Percentiles rank a stretch among this genome's conserved stretches.
These are phyloP conservation scores for Camillea tinctor DNA, from an alignment of 2,329 filamentous ascomycete genomes.

Conservation along the genomic window DNA sequence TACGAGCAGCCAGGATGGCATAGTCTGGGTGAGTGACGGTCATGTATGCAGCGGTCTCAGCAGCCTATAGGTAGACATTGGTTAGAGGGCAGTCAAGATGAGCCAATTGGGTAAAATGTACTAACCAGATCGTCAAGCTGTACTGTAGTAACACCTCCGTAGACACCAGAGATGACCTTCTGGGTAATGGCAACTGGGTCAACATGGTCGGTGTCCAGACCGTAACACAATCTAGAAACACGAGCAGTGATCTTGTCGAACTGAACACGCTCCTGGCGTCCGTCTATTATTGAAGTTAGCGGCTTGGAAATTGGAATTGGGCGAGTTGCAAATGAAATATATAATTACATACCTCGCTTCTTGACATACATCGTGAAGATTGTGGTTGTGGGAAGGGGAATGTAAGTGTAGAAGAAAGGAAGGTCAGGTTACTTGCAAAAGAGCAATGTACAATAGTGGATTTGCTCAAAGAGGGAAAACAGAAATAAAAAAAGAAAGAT, in stretches of 20 bases:
- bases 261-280: constrained; percentile 98
- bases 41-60: constrained; percentile 99
- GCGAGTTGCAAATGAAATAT: constrained; percentile 31
- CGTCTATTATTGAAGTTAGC: constrained; percentile 59
- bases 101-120: constrained; percentile 16
- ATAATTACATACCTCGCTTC: constrained; percentile 59
- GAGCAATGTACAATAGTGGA: constrained; percentile 1
- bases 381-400: constrained; percentile 18
- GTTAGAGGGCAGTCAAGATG: constrained; percentile 19
- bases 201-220: constrained; percentile 89
- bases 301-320: background rate
- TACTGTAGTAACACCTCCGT: constrained; percentile 94
- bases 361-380: constrained; percentile 57
- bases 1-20: constrained; percentile 95
- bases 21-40: constrained; percentile 99
- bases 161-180: constrained; percentile 99
- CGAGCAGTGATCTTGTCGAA: constrained; percentile 99
- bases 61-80: constrained; percentile 61
- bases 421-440: constrained; percentile 1
- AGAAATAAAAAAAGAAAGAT: background rate
- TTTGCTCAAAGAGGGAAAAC: background rate
- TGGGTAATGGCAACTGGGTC: constrained; percentile 97
- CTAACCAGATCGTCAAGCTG: constrained; percentile 95
- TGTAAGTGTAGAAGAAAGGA: constrained; percentile 14
- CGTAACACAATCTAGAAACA: constrained; percentile 96